Conservation (phyloP, 225 moss, liverwort and hornwort genomes). For the Straminergon stramineum region DNA sequence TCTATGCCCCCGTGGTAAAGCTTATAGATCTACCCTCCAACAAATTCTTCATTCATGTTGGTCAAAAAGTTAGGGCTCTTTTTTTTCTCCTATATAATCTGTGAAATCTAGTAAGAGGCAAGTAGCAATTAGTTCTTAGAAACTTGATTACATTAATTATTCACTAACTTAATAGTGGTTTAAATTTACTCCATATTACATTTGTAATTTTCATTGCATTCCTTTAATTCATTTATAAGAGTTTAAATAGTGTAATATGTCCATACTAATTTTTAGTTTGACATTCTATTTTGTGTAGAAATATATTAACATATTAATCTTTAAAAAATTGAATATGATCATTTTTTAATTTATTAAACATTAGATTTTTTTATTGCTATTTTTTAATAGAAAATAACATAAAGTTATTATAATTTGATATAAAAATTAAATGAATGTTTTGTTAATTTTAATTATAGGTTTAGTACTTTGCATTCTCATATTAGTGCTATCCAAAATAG, state of each 20-base stretch:
- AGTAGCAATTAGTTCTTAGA: background rate
- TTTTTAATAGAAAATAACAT: background rate
- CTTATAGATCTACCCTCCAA: background rate
- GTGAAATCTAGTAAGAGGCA: no score
- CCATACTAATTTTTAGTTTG: background rate
- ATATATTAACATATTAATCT: background rate
- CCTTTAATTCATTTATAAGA: background rate
- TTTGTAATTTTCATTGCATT: no score
- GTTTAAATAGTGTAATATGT: background rate
- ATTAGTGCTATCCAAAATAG: background rate
- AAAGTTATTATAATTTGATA: background rate
- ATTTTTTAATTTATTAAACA: background rate
- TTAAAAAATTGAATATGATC: background rate
- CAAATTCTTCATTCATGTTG: background rate
- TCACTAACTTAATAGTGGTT: background rate
- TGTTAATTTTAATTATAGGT: fast-evolving
- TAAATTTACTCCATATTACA: no score
- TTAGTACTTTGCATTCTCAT: background rate
- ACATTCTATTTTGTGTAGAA: no score
- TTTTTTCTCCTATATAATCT: background rate
- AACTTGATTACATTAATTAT: no score
- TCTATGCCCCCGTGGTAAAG: background rate
- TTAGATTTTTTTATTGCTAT: fast-evolving
- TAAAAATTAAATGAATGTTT: background rate
- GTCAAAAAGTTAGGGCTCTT: background rate